Percentiles rank a stretch among this genome's conserved stretches.
phyloP scores from a whole-genome alignment of 2,329 filamentous ascomycete genomes.

The Mycocentrospora acerina region DNA sequence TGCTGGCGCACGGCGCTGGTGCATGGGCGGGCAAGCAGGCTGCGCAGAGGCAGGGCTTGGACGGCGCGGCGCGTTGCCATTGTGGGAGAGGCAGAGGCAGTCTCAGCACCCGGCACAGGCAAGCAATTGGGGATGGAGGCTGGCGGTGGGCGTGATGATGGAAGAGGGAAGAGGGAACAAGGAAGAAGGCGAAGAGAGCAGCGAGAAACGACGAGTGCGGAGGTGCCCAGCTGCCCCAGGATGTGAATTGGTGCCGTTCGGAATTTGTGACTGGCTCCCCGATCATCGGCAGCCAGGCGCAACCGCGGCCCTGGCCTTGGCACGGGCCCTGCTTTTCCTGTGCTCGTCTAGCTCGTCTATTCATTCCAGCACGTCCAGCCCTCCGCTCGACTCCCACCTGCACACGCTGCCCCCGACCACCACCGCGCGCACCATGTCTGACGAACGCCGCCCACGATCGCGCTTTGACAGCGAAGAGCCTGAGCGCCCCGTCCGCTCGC shows the following conservation, averaged over 20 bases:
- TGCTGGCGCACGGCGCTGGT: constrained; percentile 31
- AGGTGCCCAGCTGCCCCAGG: constrained; percentile 6
- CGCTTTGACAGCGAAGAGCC: constrained; percentile 92
- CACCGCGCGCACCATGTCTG: constrained; percentile 61
- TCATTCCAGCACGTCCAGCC: constrained; percentile 1
- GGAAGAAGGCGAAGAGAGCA: no score
- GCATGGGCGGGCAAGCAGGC: constrained; percentile 31
- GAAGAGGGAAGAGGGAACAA: no score
- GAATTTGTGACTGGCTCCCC: constrained; percentile 9
- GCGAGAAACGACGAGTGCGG: no score
- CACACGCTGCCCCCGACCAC: neutral
- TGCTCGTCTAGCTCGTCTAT: constrained; percentile 1
- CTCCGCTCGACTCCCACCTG: neutral
- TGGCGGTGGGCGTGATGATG: no score
- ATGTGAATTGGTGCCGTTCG: neutral
- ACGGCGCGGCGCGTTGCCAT: constrained; percentile 49
- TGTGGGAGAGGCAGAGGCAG: constrained; percentile 14
- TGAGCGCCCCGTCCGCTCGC: constrained; percentile 61
- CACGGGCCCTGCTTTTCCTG: neutral
- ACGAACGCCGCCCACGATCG: constrained; percentile 82
- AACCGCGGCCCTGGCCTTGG: constrained; percentile 1
- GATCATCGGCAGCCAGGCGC: constrained; percentile 2
- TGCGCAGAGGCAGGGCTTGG: constrained; percentile 37
- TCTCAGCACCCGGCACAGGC: no score
- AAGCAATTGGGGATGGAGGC: constrained; percentile 30